Base-by-base conservation (phyloP, 2,329 filamentous ascomycete species). In the Grosmannia huntii region DNA sequence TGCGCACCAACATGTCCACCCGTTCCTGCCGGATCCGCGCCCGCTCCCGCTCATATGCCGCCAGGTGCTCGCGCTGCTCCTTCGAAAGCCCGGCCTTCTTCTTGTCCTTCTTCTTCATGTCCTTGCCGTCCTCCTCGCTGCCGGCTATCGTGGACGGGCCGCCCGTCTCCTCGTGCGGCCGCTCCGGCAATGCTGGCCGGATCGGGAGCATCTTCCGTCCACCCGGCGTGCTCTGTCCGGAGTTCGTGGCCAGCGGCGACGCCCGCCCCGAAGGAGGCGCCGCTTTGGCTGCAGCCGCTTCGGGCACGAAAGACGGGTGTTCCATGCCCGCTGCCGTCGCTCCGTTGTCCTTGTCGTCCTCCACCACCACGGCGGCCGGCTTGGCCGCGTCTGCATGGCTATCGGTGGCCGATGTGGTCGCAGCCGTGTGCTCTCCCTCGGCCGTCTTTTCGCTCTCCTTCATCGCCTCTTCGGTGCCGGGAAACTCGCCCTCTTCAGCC, bases 21-120 rank as follows among this genome's bases (percentile, higher is more conserved):
- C 94, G 89, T 72, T 99, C 68, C 68, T 96, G 84, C 50, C 94
- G 87, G 62, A 95, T 84, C 64, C 80, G 82, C 61, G 85, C 84
- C 25, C 94, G 85, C 76, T 99, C 92, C 64, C 83, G 79, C 69
- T 99, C 94, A 67, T 90, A 92, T 3, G 89, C 91, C 4, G 85
- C 85, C 36, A 99, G 79, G 68, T 96, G 89, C 67, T 97, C 94
- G 36, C 89, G 84, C 74, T 99, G 94, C 72, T 97, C 94, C 74
- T 94, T 95, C 60, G 83, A 85, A 59, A 99, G 74, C 0, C 86
- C 87, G 12, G 82, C 84, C 76, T 92, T 95, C 70, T 90, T 85
- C 66, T 71, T 67, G 59, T 69, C 65, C 64, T 69, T 69, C 57
- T 70, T 69, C 75, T 89, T 90, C 70, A 84, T 86, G 55, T 86